Evolutionary conservation across 139 green algal species (phyloP).

Genomic region (Tetraselmis striata): DNA sequence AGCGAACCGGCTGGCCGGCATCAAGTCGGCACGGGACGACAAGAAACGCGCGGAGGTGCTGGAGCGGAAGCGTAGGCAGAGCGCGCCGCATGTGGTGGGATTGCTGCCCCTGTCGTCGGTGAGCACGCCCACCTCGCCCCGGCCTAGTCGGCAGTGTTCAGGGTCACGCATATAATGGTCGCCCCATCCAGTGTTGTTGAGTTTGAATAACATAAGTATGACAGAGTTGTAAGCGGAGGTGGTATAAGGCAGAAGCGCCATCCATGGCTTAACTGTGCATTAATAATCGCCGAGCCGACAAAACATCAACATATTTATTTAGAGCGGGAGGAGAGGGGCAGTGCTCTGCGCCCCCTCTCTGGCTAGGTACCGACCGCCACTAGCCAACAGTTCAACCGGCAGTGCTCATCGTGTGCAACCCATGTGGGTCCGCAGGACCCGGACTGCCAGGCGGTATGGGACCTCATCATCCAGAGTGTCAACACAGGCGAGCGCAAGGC

Average conservation of each 20-base stretch:
- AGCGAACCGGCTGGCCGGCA: too few species aligned
- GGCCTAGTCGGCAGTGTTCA: not conserved
- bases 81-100: slow-evolving; percentile 49
- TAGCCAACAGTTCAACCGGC: too few species aligned
- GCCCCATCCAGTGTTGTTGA: not conserved
- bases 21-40: slow-evolving; percentile 27
- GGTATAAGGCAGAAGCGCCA: not conserved
- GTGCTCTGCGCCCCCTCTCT: too few species aligned
- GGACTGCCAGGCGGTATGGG: too few species aligned
- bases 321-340: too few species aligned
- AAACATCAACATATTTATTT: not conserved
- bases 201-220: not conserved
- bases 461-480: too few species aligned
- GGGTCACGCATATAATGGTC: not conserved
- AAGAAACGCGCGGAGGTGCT: slow-evolving; percentile 56
- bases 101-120: slow-evolving; percentile 63
- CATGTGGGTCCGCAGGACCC: too few species aligned
- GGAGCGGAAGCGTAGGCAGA: slow-evolving; percentile 29
- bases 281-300: too few species aligned
- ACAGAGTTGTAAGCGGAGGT: not conserved
- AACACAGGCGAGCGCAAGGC: too few species aligned
- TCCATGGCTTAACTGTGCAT: too few species aligned
- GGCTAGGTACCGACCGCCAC: too few species aligned
- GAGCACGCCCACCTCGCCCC: slow-evolving; percentile 2
- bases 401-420: too few species aligned